phyloP scores from a whole-genome alignment of 78 protist genomes.

The Isochrysis galbana region DNA sequence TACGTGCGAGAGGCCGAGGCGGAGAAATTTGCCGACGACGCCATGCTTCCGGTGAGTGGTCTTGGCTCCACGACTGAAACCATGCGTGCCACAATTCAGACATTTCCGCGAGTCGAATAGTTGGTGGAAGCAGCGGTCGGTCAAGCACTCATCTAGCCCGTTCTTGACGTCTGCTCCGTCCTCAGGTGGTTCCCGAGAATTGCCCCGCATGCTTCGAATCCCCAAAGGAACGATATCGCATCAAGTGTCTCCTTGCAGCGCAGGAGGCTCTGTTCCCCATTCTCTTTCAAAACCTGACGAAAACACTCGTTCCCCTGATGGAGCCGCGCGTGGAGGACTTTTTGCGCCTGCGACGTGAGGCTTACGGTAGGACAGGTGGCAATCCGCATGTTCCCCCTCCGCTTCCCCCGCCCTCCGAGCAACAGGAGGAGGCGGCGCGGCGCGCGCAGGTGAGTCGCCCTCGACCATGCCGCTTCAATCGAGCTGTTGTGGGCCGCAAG shows the following conservation, averaged over 20 bases:
- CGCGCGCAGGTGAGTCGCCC: too few relatives aligned
- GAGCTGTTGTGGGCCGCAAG: background rate
- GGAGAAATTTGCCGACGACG: conserved; percentile 57
- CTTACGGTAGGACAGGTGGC: background rate
- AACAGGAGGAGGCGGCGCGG: too few relatives aligned
- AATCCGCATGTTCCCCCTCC: background rate
- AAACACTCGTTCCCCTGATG: background rate
- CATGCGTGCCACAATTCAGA: too few relatives aligned
- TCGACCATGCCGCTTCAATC: background rate
- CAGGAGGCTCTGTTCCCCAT: conserved; percentile 58
- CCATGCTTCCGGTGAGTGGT: conserved; percentile 76
- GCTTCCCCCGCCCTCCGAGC: background rate
- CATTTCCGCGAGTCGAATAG: too few relatives aligned
- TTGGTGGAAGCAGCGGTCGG: too few relatives aligned
- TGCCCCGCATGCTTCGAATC: conserved; percentile 86
- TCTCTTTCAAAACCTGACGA: background rate
- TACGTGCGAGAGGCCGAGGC: conserved; percentile 66
- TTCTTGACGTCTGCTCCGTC: too few relatives aligned
- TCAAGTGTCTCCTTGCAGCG: conserved; percentile 60
- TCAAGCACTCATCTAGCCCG: too few relatives aligned
- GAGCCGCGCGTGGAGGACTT: background rate
- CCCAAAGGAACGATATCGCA: conserved; percentile 78
- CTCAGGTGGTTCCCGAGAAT: conserved; percentile 79
- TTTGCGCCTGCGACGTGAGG: background rate
- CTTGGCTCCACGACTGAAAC: too few relatives aligned